Evolutionary conservation across 2,329 filamentous ascomycete species (phyloP).

Genomic region (Curvularia sp.): DNA sequence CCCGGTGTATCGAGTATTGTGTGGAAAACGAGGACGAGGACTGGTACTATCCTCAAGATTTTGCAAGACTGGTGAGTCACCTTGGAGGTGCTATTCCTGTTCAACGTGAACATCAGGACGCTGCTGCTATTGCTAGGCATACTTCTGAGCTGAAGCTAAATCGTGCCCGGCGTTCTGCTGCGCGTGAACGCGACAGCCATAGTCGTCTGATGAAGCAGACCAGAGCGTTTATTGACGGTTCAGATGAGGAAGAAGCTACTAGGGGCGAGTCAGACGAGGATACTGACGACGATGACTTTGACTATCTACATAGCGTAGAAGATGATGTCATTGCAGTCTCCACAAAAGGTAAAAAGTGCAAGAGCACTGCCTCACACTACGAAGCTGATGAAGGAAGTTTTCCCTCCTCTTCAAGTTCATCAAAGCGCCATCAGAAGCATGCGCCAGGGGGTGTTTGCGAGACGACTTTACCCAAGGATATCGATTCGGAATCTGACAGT

Average conservation of each 20-base stretch:
- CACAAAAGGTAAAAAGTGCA: background rate
- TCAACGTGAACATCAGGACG: slow-evolving; percentile 17
- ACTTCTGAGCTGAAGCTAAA: slow-evolving; percentile 2
- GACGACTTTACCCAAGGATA: background rate
- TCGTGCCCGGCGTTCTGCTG: background rate
- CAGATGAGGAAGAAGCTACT: slow-evolving; percentile 2
- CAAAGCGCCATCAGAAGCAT: background rate
- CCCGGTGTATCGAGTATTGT: slow-evolving; percentile 29
- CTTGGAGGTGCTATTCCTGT: slow-evolving; percentile 24
- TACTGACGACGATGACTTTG: background rate
- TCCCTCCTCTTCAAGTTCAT: background rate
- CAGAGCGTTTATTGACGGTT: background rate
- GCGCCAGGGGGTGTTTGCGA: background rate
- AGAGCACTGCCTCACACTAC: background rate
- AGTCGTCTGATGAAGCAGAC: slow-evolving; percentile 12
- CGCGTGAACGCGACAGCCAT: slow-evolving; percentile 4
- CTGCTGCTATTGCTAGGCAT: slow-evolving; percentile 17
- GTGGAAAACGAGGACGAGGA: slow-evolving; percentile 21
- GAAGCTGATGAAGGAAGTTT: background rate
- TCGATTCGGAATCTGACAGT: slow-evolving; percentile 13
- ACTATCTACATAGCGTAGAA: no score
- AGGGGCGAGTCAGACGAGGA: background rate
- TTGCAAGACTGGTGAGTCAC: slow-evolving; percentile 13
- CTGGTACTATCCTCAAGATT: slow-evolving; percentile 33
- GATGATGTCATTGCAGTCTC: background rate